Evolutionary conservation across 768 basidiomycete species (phyloP).

Genomic region (Mycena leptocephala): DNA sequence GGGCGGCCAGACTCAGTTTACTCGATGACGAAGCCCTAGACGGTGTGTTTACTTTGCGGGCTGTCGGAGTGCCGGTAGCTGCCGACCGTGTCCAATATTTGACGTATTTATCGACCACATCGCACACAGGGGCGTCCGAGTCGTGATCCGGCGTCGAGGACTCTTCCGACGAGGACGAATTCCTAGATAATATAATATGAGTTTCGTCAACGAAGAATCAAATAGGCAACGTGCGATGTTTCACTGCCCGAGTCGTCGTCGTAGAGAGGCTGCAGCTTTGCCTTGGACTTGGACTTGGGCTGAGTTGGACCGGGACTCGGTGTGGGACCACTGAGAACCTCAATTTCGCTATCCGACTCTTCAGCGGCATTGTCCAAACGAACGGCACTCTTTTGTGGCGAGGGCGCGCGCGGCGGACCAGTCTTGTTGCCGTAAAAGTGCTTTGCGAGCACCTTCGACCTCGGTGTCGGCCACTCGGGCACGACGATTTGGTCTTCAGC

Average conservation of each 20-base stretch:
- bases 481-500: constrained; percentile 4
- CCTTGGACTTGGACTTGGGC: neutral
- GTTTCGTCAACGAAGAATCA: no score
- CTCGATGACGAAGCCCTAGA: neutral
- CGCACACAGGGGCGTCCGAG: neutral
- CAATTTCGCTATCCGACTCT: constrained; percentile 41
- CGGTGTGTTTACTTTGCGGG: neutral
- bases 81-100: constrained; percentile 14
- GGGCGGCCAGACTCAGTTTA: neutral
- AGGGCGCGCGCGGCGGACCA: neutral
- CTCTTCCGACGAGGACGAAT: constrained; percentile 15
- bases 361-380: constrained; percentile 49
- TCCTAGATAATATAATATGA: neutral
- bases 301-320: constrained; percentile 12
- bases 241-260: constrained; percentile 49
- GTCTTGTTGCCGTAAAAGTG: neutral
- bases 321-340: constrained; percentile 41
- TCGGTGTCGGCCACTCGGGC: neutral
- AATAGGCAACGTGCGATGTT: constrained; percentile 12
- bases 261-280: constrained; percentile 41
- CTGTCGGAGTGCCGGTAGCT: neutral
- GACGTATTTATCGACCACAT: neutral
- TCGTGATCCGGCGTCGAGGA: neutral
- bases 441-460: neutral
- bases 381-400: constrained; percentile 18